These are phyloP conservation scores for Gryganskiella cystojenkinii DNA, from an alignment of 192 early-diverging fungal genomes.

Conservation along the genomic window DNA sequence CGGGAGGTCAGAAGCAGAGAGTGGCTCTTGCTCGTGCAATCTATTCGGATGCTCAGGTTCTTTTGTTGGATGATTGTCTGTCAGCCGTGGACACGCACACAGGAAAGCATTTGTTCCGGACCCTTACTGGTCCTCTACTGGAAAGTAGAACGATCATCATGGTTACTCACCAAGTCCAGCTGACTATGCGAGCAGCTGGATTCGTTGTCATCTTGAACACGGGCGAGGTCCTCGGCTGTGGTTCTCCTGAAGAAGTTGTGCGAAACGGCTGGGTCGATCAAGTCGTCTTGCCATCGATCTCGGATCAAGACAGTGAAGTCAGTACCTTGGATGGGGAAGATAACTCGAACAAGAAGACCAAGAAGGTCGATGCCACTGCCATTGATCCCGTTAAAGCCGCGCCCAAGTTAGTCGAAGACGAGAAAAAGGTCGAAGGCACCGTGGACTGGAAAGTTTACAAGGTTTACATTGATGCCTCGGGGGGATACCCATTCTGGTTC, in stretches of 20 bases:
- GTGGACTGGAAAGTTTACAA: constrained; percentile 79
- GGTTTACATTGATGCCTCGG: constrained; percentile 73
- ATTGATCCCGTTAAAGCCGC: constrained; percentile 41
- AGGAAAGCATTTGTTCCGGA: constrained; percentile 79
- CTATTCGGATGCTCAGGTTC: constrained; percentile 68
- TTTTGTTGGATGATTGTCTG: constrained; percentile 87
- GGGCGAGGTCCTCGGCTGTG: constrained; percentile 61
- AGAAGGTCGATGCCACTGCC: constrained; percentile 24
- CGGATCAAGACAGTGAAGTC: constrained; percentile 30
- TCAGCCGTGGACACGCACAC: constrained; percentile 95
- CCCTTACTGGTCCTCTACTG: constrained; percentile 78
- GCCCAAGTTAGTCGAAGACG: constrained; percentile 76
- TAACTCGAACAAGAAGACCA: constrained; percentile 44
- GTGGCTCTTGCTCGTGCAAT: constrained; percentile 85
- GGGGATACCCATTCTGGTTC: constrained; percentile 66
- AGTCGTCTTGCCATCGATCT: constrained; percentile 15
- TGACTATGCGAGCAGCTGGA: constrained; percentile 63
- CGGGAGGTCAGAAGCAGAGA: constrained; percentile 86
- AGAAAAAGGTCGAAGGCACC: constrained; percentile 80
- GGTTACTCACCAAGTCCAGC: constrained; percentile 84
- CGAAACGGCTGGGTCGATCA: constrained; percentile 13
- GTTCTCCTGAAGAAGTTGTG: constrained; percentile 54
- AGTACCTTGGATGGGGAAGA: constrained; percentile 37
- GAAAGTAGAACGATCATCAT: constrained; percentile 79
- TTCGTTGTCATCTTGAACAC: constrained; percentile 65